Evolutionary conservation across 805 yeast genomes (phyloP).

Genomic region (Metschnikowia gelsemii): DNA sequence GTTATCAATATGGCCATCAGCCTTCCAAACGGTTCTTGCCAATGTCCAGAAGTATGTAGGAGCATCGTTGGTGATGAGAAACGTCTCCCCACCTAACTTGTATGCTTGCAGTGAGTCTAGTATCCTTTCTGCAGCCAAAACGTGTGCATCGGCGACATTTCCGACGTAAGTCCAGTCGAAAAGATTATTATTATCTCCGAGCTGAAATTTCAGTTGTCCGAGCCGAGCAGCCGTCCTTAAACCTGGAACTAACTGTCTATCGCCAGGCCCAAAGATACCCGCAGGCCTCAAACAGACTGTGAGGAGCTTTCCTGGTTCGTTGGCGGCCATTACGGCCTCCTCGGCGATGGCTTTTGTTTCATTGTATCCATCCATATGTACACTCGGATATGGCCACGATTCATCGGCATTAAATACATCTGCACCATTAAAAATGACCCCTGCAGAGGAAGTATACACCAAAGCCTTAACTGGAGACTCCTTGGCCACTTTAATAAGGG

Average conservation of each 20-base stretch:
- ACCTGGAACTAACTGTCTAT: conserved; percentile 93
- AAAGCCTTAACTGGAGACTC: conserved; percentile 56
- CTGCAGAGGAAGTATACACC: conserved; percentile 95
- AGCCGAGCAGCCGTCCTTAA: conserved; percentile 74
- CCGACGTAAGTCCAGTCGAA: conserved; percentile 99
- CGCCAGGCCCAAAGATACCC: conserved; percentile 98
- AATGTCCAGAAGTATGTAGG: conserved; percentile 97
- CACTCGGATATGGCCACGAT: conserved; percentile 85
- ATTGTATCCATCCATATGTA: conserved; percentile 95
- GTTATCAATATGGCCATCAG: conserved; percentile 81
- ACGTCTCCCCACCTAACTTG: conserved; percentile 77
- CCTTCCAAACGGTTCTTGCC: conserved; percentile 96
- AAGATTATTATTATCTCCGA: conserved; percentile 90
- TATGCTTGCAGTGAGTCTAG: conserved; percentile 44
- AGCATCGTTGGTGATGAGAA: conserved; percentile 88
- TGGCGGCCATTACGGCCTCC: conserved; percentile 70
- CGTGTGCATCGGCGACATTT: conserved; percentile 95
- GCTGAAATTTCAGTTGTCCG: conserved; percentile 89
- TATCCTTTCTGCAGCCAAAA: conserved; percentile 80
- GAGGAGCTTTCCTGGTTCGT: conserved; percentile 53
- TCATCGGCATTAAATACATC: conserved; percentile 92
- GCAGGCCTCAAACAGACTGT: conserved; percentile 95
- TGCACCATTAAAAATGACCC: conserved; percentile 95
- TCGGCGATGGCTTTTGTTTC: conserved; percentile 94
- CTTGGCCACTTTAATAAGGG: conserved; percentile 64